These are phyloP conservation scores for Arbutus unedo DNA, from an alignment of 148 eudicot genomes.

Conservation along the genomic window DNA sequence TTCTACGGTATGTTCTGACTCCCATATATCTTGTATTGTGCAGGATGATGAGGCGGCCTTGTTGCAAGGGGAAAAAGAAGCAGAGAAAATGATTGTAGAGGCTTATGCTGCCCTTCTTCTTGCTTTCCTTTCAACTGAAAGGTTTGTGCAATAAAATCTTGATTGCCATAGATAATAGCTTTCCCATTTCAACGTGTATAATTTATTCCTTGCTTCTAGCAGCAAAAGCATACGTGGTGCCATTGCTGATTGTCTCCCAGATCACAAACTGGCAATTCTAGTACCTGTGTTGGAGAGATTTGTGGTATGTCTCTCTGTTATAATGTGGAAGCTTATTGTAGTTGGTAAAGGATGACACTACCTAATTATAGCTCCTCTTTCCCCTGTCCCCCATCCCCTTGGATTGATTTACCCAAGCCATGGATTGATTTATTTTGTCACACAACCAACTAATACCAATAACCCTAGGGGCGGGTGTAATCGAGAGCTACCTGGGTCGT, in stretches of 20 bases:
- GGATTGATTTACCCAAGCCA: no score
- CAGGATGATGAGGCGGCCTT: constrained; percentile 80
- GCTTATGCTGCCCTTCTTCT: constrained; percentile 92
- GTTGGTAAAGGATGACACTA: background rate
- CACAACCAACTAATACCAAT: background rate
- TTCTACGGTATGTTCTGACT: background rate
- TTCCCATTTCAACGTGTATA: constrained; percentile 9
- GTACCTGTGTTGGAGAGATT: constrained; percentile 98
- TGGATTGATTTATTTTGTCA: no score
- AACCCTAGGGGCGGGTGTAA: background rate
- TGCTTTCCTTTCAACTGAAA: constrained; percentile 91
- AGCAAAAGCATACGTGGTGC: constrained; percentile 69
- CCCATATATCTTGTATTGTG: constrained; percentile 17
- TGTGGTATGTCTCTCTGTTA: constrained; percentile 62
- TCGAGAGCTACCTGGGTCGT: background rate
- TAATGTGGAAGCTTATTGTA: background rate
- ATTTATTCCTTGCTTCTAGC: constrained; percentile 20
- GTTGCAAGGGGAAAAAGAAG: constrained; percentile 91
- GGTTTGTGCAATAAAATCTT: constrained; percentile 35
- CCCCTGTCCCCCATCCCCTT: background rate
- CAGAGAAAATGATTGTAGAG: constrained; percentile 94
- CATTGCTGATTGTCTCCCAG: constrained; percentile 71
- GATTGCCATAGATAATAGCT: background rate
- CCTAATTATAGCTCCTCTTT: background rate
- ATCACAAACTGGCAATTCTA: constrained; percentile 59